Evolutionary conservation across 2,329 filamentous ascomycete species (phyloP).

Genomic region (Pseudocercospora musae): DNA sequence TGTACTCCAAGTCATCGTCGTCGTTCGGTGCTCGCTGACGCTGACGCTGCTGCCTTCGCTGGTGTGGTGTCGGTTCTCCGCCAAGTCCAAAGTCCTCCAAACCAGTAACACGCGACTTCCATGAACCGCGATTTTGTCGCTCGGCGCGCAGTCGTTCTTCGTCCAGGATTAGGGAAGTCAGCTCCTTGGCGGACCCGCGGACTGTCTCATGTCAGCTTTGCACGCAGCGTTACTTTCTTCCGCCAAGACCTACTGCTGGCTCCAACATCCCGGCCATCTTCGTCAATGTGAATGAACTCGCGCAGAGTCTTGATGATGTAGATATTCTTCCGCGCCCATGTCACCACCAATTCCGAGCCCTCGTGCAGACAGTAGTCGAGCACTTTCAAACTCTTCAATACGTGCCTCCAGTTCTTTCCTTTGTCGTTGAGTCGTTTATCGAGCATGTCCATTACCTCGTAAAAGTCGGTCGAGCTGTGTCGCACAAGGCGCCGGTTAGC

Average conservation of each 20-base stretch:
- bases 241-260: conserved; percentile 74
- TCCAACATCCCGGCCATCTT: conserved; percentile 91
- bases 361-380: conserved; percentile 97
- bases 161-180: conserved; percentile 86
- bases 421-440: conserved; percentile 99
- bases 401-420: conserved; percentile 99
- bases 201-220: conserved; percentile 57
- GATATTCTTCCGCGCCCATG: conserved; percentile 95
- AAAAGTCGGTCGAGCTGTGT: conserved; percentile 86
- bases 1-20: conserved; percentile 81
- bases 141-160: conserved; percentile 89
- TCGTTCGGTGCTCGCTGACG: conserved; percentile 43
- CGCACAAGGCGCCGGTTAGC: conserved; percentile 5
- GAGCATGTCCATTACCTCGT: conserved; percentile 99
- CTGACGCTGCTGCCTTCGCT: conserved; percentile 37
- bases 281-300: conserved; percentile 95
- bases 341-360: conserved; percentile 92
- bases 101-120: conserved; percentile 94
- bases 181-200: conserved; percentile 90
- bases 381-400: conserved; percentile 95
- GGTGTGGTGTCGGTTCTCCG: conserved; percentile 34
- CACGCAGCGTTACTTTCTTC: too few relatives aligned
- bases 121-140: conserved; percentile 84
- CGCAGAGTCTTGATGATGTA: conserved; percentile 98
- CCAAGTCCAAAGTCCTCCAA: conserved; percentile 58